Percentiles rank a stretch among this genome's conserved stretches.
Conservation (phyloP, 2,329 filamentous ascomycete species). For the Aspergillus costaricaensis region DNA sequence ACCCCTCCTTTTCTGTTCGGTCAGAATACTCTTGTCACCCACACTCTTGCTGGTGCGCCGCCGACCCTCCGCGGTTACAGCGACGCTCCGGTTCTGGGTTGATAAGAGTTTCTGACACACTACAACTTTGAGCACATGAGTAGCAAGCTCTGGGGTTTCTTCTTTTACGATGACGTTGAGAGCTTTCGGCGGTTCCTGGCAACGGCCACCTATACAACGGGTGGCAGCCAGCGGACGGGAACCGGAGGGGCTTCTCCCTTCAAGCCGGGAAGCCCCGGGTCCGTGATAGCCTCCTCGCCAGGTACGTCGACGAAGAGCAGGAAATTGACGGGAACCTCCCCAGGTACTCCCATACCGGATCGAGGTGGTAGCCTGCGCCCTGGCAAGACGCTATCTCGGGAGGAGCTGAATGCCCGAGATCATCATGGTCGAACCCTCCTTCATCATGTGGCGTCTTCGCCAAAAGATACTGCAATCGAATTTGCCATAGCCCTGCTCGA, state of each 20-base stretch:
- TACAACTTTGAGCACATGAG: slow-evolving; percentile 70
- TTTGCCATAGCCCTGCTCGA: slow-evolving; percentile 81
- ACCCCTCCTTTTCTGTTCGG: slow-evolving; percentile 10
- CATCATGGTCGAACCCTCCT: slow-evolving; percentile 78
- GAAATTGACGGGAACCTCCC: slow-evolving; percentile 47
- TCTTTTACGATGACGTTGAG: slow-evolving; percentile 97
- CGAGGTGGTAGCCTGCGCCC: slow-evolving; percentile 24
- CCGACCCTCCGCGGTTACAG: slow-evolving; percentile 80
- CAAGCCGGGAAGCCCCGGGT: slow-evolving; percentile 34
- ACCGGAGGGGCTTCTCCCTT: slow-evolving; percentile 27
- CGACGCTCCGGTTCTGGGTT: slow-evolving; percentile 73
- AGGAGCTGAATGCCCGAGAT: slow-evolving; percentile 84
- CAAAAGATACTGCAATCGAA: slow-evolving; percentile 64
- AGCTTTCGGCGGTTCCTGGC: slow-evolving; percentile 86
- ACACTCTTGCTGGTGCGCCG: slow-evolving; percentile 73
- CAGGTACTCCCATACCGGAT: slow-evolving; percentile 51
- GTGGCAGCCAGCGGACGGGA: slow-evolving; percentile 34
- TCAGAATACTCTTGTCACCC: slow-evolving; percentile 35
- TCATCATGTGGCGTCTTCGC: slow-evolving; percentile 79
- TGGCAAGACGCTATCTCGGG: slow-evolving; percentile 50
- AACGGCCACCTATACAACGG: slow-evolving; percentile 59
- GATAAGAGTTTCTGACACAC: slow-evolving; percentile 45
- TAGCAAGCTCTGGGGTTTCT: slow-evolving; percentile 94
- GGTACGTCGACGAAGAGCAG: slow-evolving; percentile 50
- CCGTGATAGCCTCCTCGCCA: slow-evolving; percentile 33